These are phyloP conservation scores for Pseudogymnoascus sp. DNA, from an alignment of 2,329 filamentous ascomycete genomes.

Conservation along the genomic window DNA sequence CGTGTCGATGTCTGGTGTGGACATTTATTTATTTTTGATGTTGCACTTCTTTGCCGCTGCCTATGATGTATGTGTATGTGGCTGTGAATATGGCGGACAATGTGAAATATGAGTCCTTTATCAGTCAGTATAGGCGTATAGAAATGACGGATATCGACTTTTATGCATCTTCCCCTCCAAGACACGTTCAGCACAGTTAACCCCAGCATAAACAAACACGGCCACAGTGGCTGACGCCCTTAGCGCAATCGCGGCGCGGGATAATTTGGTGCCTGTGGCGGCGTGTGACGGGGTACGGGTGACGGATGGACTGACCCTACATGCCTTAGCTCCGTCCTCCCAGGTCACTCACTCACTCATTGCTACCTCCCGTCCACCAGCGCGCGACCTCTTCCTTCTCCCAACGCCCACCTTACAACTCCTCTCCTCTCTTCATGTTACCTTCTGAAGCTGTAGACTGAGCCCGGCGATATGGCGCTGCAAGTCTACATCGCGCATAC, in stretches of 20 bases:
- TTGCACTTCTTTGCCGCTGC: background rate
- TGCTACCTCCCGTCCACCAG: background rate
- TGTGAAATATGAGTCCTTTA: background rate
- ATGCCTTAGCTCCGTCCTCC: constrained; percentile 3
- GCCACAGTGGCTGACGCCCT: constrained; percentile 5
- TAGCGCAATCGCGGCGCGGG: background rate
- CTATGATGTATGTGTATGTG: background rate
- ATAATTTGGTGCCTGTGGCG: constrained; percentile 6
- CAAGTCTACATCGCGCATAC: constrained; percentile 89
- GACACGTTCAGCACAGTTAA: background rate
- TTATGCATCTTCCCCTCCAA: background rate
- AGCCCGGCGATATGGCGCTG: constrained; percentile 62
- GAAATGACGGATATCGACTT: background rate
- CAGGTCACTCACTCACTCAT: constrained; percentile 8
- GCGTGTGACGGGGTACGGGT: constrained; percentile 5
- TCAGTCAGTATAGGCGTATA: background rate
- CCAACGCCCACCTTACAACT: background rate
- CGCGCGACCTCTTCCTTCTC: background rate
- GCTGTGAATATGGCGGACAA: background rate
- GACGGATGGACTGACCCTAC: constrained; percentile 5
- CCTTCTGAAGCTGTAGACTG: constrained; percentile 22
- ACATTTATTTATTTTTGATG: background rate
- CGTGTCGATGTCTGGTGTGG: background rate
- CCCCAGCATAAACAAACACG: background rate
- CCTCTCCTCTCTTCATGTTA: background rate